Evolutionary conservation across 208 protist genomes (phyloP).

Genomic region (Phytomonas serpens): DNA sequence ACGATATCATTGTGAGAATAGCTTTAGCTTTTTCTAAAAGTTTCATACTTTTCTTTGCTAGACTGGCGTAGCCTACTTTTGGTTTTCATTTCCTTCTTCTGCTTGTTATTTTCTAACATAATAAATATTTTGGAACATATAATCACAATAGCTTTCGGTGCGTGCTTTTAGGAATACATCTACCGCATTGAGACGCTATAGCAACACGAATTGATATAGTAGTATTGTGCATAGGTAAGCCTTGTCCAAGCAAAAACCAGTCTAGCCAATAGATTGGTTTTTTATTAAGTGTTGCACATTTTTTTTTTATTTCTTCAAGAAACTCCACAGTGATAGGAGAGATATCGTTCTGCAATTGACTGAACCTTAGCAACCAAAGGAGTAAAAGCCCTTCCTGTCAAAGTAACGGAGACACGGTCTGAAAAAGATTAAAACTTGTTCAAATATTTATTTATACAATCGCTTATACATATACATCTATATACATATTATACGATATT

Average conservation of each 20-base stretch:
- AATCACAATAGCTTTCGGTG: neutral
- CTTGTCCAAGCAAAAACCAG: neutral
- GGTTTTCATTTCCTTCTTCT: slow-evolving; percentile 2
- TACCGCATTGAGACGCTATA: neutral
- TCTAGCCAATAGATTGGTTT: neutral
- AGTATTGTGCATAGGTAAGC: neutral
- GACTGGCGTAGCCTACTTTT: slow-evolving; percentile 5
- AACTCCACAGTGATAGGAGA: neutral
- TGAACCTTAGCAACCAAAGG: neutral
- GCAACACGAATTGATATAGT: neutral
- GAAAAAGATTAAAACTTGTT: neutral
- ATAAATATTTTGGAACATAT: neutral
- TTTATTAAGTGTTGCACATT: neutral
- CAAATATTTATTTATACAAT: neutral
- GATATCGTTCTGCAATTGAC: neutral
- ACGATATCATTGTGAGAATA: neutral
- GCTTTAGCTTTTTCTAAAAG: slow-evolving; percentile 1
- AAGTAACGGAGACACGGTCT: neutral
- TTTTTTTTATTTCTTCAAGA: neutral
- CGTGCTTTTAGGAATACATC: neutral
- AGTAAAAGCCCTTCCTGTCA: neutral
- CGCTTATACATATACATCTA: neutral
- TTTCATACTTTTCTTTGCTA: slow-evolving; percentile 9
- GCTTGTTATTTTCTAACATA: slow-evolving; percentile 10
- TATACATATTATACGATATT: neutral